Evolutionary conservation across 495 filamentous ascomycete genomes (phyloP), one percentile per base, ranked within the genome.

Genomic region (Chlorociboria aeruginascens): DNA sequence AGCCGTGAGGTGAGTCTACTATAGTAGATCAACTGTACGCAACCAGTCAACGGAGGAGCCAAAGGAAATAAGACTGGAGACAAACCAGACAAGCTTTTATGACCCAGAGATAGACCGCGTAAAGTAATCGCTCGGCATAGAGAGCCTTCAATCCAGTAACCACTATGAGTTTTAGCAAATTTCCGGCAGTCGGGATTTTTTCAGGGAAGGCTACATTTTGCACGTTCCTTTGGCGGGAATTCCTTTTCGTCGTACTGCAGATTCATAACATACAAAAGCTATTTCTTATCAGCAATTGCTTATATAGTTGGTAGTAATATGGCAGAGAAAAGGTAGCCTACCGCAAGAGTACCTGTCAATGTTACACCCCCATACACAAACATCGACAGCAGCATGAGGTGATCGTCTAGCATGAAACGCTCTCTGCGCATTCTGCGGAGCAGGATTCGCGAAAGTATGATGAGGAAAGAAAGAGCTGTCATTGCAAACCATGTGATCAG

Each of bases 1-100:
- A 16, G 37, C 10, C 32, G n/a, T 39, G 28, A 14, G 1, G 46
- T 40, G 0, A 53, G 46, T 39, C 51, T 46, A 12, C 14, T 49
- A 31, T 53, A 53, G 17, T 40, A 49, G 3, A 53, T 41, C 29
- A 53, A 25, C 51, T 53, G 12, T 25, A 2, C 4, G 20, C 20
- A 4, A 25, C 1, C 20, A 25, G 4, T 25, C 4, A 25, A 25
- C 20, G 4, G 4, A 25, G 20, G 20, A n/a, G 20, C 20, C 20
- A 4, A 2, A 1, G 1, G 4, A 25, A 25, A 25, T 1, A 25
- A 25, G 20, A 4, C 12, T 6, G 17, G 7, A 31, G 36, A 43
- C 40, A 13, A 28, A 55, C 53, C 7, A 56, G 25, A 34, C 53
- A 56, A 12, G n/a, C 42, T 29, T 56, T 56, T 29, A 52, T 8